Base-by-base conservation (phyloP, 2,329 filamentous ascomycete genomes). In the Curvularia sp. region DNA sequence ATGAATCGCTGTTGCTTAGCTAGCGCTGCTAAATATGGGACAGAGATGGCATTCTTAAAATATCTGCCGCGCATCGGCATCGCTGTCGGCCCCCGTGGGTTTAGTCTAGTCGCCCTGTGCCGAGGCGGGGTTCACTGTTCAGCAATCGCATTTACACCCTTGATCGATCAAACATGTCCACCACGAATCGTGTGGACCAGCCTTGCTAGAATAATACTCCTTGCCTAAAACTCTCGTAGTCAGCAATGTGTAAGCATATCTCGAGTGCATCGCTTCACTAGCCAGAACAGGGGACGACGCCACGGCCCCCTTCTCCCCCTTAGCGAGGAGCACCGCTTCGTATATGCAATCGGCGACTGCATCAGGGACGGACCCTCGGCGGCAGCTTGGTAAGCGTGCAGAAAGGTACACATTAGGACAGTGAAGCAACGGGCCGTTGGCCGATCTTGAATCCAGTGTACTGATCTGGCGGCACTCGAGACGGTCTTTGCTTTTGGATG, bases 391-490 rank as follows among this genome's bases (percentile, higher is more conserved):
- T 60, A 41, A 60, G 57, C 57, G 55, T 60, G 49, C 53, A 26
- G 22, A 50, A 55, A 47, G 46, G 26, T 41, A 46, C 30, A 35
- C 35, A 47, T 20, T 41, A 49, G 33, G 18, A 15, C 26, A 18
- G 53, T 60, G 57, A 57, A 52, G 56, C 62, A 35, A 47, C 53
- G 35, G 41, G 47, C 55, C 55, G 53, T 59, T 58, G 58, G 38
- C 49, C 41, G 43, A 43, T 49, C 33, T 43, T 43, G 52, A 55
- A 51, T 47, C 52, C 43, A 54, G 44, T 49, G 30, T 49, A 46
- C 47, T 56, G 48, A 38, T 35, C 39, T 30, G 48, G 53, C 46
- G 28, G 57, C 43, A 30, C 28, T 44, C 22, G 43, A 50, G 35
- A 35, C 31, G 38, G 9, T 38, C 18, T 52, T 59, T 52, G 48